phyloP scores from a whole-genome alignment of 805 yeast species.

The Ogataea nakhonphanomensis region DNA sequence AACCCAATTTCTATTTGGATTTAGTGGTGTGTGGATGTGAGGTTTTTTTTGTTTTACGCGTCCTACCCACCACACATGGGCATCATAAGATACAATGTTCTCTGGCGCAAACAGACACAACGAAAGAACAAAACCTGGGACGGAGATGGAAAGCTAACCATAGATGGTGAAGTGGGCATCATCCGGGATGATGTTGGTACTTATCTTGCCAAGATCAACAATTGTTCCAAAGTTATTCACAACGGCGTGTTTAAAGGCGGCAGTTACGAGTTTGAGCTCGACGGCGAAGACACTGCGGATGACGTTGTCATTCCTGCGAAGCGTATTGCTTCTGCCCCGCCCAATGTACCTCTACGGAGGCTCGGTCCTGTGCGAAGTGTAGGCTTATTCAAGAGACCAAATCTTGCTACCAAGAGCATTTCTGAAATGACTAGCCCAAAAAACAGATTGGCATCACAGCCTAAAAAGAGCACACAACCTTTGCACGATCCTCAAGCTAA shows the following conservation, averaged over 20 bases:
- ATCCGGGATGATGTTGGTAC: slow-evolving; percentile 31
- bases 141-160: slow-evolving; percentile 70
- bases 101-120: slow-evolving; percentile 67
- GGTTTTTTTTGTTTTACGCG: slow-evolving; percentile 1
- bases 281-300: slow-evolving; percentile 35
- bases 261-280: slow-evolving; percentile 59
- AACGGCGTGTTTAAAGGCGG: slow-evolving; percentile 48
- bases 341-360: not conserved
- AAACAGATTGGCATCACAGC: slow-evolving; percentile 9
- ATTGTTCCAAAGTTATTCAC: slow-evolving; percentile 17
- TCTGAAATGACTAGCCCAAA: slow-evolving; percentile 2
- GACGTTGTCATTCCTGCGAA: not conserved
- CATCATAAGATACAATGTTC: slow-evolving; percentile 31
- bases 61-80: not conserved
- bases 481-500: slow-evolving; percentile 36
- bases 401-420: slow-evolving; percentile 3
- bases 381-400: slow-evolving; percentile 7
- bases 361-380: not conserved
- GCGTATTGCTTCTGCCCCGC: not conserved
- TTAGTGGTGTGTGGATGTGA: slow-evolving; percentile 6
- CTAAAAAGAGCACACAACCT: slow-evolving; percentile 23
- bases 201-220: slow-evolving; percentile 20
- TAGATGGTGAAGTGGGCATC: slow-evolving; percentile 25
- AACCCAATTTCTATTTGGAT: too few species aligned
- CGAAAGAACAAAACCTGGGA: slow-evolving; percentile 94